phyloP scores from a whole-genome alignment of 257 asterid genomes.

The Nicotiana knightiana region DNA sequence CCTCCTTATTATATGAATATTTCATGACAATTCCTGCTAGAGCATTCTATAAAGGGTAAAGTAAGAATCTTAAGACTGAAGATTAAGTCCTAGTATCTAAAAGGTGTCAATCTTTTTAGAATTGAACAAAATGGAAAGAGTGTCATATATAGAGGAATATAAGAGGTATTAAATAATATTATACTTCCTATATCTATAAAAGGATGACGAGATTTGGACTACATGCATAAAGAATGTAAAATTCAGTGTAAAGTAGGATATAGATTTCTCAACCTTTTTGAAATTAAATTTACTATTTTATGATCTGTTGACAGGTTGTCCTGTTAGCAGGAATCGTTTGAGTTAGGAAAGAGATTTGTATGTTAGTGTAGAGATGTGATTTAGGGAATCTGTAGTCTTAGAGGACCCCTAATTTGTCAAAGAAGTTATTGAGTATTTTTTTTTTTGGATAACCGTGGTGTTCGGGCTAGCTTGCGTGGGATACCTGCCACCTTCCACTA shows the following conservation, averaged over 20 bases:
- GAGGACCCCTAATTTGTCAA: not conserved
- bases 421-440: not conserved
- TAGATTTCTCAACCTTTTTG: not conserved
- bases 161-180: not conserved
- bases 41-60: not conserved
- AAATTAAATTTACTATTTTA: not conserved
- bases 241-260: not conserved
- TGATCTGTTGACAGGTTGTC: not conserved
- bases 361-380: not conserved
- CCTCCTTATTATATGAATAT: not conserved
- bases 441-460: too few species aligned
- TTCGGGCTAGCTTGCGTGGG: too few species aligned
- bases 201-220: not conserved
- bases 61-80: not conserved
- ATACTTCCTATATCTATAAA: not conserved
- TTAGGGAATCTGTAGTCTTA: not conserved
- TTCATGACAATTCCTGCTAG: not conserved
- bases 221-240: not conserved
- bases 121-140: not conserved
- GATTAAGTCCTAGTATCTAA: not conserved
- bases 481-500: too few species aligned
- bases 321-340: not conserved
- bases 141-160: not conserved
- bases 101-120: not conserved
- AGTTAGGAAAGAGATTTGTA: not conserved